Base-by-base conservation (phyloP, 192 early-diverging fungal species). In the Coemansia sp. region DNA sequence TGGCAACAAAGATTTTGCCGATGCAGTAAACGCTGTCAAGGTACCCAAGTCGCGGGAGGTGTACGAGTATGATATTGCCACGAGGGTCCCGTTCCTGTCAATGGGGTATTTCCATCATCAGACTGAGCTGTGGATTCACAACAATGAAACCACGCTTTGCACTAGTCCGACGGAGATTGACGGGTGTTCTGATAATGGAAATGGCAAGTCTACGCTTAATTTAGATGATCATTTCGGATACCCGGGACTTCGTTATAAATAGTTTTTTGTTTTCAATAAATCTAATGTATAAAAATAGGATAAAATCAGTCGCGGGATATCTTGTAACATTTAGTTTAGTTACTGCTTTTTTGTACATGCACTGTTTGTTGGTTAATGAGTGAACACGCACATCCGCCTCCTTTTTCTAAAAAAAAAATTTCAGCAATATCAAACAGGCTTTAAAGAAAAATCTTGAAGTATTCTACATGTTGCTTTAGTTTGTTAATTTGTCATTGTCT, bases 61-160 rank as follows among this genome's bases (percentile, higher is more conserved):
- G 17, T 72, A 80, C 42, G 67, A 80, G 31, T 67, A 71, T 31
- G 82, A 84, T 30, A 38, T 73, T 49, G 73, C 69, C 5, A 57
- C 74, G 4, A 72, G 66, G 1, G 2, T 83, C n/a, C 80, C 75
- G 29, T 61, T 61, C 4, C 32, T 29, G 50, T 20, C 62, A 0
- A 59, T 77, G 50, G 81, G 64, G 12, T 83, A 73, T 48, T 54
- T 48, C 22, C 81, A 83, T n/a, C 60, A 75, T 25, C 31, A 49
- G 14, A 69, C 61, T 29, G 81, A 83, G 42, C 54, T 59, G 1
- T 83, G 81, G 81, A 64, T 72, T 30, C 71, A 78, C 31, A n/a
- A 66, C 16, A 71, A 72, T 20, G 30, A 67, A 4, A 73, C 76
- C 5, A 34, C 31, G 2, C 30, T 73, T 7, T 78, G 76, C 60